A percentile compares a stretch with the other conserved stretches of the same genome.
These are phyloP conservation scores for Carpinus fangiana DNA, from an alignment of 306 rosid species.

Conservation along the genomic window DNA sequence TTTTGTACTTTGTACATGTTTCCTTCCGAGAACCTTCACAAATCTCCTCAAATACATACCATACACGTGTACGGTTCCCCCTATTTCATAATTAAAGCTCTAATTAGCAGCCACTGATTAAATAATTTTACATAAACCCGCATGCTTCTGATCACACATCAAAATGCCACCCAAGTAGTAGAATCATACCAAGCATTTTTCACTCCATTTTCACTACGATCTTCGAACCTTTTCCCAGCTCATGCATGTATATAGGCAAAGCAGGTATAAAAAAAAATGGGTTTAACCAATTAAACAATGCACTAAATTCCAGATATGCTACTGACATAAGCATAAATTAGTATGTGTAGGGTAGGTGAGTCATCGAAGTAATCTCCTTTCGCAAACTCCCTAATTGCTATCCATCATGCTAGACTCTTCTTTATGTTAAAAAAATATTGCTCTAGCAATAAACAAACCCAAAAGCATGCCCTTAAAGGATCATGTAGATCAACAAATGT, in stretches of 20 bases:
- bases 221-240: constrained; percentile 36
- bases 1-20: not conserved
- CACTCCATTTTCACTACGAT: constrained; percentile 8
- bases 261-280: constrained; percentile 18
- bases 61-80: not conserved
- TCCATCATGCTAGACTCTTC: constrained; percentile 35
- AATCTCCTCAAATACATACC: not conserved
- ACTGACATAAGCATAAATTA: constrained; percentile 23
- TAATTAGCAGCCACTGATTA: constrained; percentile 8
- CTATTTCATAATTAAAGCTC: not conserved
- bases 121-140: not conserved
- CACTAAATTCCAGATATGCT: constrained; percentile 30
- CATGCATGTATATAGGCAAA: constrained; percentile 30
- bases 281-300: constrained; percentile 33
- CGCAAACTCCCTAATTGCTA: constrained; percentile 38
- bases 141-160: not conserved
- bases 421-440: constrained; percentile 1
- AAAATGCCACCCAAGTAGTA: constrained; percentile 10
- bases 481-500: constrained; percentile 38
- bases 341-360: constrained; percentile 48
- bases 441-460: constrained; percentile 26
- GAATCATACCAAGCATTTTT: constrained; percentile 31
- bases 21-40: not conserved
- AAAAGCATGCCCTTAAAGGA: constrained; percentile 31
- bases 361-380: constrained; percentile 22